A percentile compares a stretch with the other conserved stretches of the same genome.
phyloP scores from a whole-genome alignment of 2,329 filamentous ascomycete species.

The Colletotrichum neosansevieriae region DNA sequence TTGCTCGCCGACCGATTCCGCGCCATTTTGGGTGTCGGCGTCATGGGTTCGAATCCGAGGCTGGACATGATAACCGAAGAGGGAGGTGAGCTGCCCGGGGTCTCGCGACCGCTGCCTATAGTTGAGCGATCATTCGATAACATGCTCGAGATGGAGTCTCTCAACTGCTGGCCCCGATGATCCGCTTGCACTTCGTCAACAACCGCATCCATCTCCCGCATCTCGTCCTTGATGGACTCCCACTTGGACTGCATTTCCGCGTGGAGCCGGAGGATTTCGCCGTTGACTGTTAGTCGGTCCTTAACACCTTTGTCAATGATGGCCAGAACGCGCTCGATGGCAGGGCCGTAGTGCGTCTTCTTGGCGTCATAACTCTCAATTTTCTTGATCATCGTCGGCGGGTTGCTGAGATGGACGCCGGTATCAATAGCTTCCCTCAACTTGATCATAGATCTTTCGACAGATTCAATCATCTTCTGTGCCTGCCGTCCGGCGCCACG shows the following conservation, averaged over 20 bases:
- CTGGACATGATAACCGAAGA: constrained; percentile 72
- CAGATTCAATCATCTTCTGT: constrained; percentile 96
- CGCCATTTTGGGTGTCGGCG: constrained; percentile 55
- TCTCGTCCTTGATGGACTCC: constrained; percentile 79
- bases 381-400: constrained; percentile 79
- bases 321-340: constrained; percentile 88
- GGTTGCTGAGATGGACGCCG: constrained; percentile 79
- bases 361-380: constrained; percentile 96
- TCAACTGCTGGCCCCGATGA: constrained; percentile 77
- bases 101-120: constrained; percentile 76
- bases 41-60: constrained; percentile 62
- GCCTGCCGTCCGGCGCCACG: constrained; percentile 91
- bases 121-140: constrained; percentile 84
- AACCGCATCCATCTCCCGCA: constrained; percentile 79
- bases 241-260: constrained; percentile 88
- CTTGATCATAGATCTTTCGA: constrained; percentile 87
- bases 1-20: constrained; percentile 59
- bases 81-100: constrained; percentile 75
- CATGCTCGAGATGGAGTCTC: constrained; percentile 94
- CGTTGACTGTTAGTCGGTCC: constrained; percentile 95
- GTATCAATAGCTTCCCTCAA: constrained; percentile 83
- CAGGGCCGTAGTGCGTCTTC: constrained; percentile 92
- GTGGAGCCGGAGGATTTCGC: constrained; percentile 89
- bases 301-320: constrained; percentile 97
- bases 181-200: constrained; percentile 79